These are phyloP conservation scores for Paramarasmius palmivorus DNA, from an alignment of 1,284 basidiomycete species.

Conservation along the genomic window DNA sequence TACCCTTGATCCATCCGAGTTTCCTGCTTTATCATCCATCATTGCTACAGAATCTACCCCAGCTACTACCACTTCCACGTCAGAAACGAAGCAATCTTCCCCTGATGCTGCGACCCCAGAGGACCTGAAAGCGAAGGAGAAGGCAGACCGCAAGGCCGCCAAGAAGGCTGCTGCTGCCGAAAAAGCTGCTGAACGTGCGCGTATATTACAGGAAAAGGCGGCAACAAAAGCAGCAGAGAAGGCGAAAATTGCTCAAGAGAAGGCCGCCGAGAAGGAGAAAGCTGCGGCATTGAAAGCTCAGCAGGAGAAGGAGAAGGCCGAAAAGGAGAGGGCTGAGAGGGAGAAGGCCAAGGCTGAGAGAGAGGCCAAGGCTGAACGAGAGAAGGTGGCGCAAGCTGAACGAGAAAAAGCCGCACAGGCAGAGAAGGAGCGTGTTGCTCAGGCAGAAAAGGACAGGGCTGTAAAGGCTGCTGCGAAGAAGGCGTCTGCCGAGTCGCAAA, in stretches of 20 bases:
- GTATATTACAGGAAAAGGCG: constrained; percentile 53
- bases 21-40: constrained; percentile 56
- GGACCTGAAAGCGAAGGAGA: constrained; percentile 46
- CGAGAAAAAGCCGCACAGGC: constrained; percentile 34
- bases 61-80: constrained; percentile 16
- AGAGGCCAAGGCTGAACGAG: constrained; percentile 36
- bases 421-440: constrained; percentile 26
- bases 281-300: constrained; percentile 34
- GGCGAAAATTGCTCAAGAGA: constrained; percentile 43
- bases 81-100: constrained; percentile 25
- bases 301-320: constrained; percentile 40
- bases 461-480: constrained; percentile 30
- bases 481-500: constrained; percentile 27
- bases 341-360: constrained; percentile 42
- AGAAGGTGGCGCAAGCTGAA: constrained; percentile 40
- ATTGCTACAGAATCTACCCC: constrained; percentile 24
- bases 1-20: constrained; percentile 67
- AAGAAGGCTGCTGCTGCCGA: constrained; percentile 63
- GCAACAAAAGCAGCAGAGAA: constrained; percentile 50
- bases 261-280: constrained; percentile 47
- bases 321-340: constrained; percentile 40
- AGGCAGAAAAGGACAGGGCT: constrained; percentile 29
- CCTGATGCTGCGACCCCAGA: constrained; percentile 29
- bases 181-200: constrained; percentile 58
- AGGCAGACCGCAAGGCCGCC: constrained; percentile 56